Evolutionary conservation across 345 rosid genomes (phyloP), one percentile per base, ranked within the genome.

Genomic region (Gossypium rotundifolium): DNA sequence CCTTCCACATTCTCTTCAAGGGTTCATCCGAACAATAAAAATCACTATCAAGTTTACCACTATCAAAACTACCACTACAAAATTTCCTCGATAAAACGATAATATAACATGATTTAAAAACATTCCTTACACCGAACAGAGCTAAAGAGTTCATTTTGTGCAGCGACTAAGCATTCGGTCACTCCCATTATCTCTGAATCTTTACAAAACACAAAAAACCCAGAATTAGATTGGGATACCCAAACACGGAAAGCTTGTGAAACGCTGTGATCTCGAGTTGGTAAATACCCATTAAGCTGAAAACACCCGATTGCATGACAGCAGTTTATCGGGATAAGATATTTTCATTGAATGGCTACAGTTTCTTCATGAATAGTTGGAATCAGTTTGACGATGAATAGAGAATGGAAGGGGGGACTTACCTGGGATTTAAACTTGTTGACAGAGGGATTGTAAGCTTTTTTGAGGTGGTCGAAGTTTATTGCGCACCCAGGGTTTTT

Each of bases 11-110:
- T 74, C 81, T 72, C 80, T 73, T 86, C 81, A 87, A 75, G 18
- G 92, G 83, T 77, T 90, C 97, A 78, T 87, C 94, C 59, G 83
- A 58, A 5, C n/a, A 60, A 78, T 62, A 79, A 75, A 87, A 84
- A 65, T 85, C 91, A 83, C 74, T 38, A 70, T 85, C 77, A 48
- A 52, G 54, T 44, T 65, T 75, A 71, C 82, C 78, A 60, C 70
- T 71, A 83, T 75, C 77, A 53, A 81, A 77, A 72, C 74, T 81
- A 69, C 77, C 63, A 48, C 78, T 78, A 57, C 87, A 82, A 29
- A 86, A 84, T 69, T 72, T 82, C 48, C 93, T 81, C 38, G 88
- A 87, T 69, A 75, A 16, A 25, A 79, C 55, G 9, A 75, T 45
- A 40, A 76, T 40, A 75, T 71, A 83, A 38, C 78, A 75, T 67